These are phyloP conservation scores for Fraxinus ornus DNA, from an alignment of 305 asterid genomes.

Conservation along the genomic window DNA sequence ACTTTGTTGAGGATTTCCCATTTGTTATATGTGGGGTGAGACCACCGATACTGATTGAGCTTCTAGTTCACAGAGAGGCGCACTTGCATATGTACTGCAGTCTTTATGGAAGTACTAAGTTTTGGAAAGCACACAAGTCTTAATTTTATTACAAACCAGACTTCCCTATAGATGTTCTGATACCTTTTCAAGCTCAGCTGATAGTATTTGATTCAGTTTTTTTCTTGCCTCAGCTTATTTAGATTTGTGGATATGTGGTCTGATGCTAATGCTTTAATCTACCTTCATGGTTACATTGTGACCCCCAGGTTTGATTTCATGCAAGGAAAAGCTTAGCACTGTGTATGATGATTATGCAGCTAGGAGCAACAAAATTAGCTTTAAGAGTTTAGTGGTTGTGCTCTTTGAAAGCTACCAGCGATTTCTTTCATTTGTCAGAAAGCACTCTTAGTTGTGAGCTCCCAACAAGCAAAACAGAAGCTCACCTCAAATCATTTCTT, in stretches of 20 bases:
- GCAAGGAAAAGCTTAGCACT: not conserved
- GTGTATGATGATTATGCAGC: not conserved
- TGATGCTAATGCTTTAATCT: not conserved
- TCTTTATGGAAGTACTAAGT: not conserved
- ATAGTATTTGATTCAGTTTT: not conserved
- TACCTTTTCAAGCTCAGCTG: slow-evolving; percentile 11
- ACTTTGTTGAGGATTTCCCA: not conserved
- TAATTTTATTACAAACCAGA: not conserved
- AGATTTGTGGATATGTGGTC: not conserved
- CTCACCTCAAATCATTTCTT: not conserved
- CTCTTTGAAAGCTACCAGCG: slow-evolving; percentile 4
- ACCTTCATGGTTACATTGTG: not conserved
- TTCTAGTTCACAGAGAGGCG: not conserved
- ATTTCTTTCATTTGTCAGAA: slow-evolving; percentile 18
- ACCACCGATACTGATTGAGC: not conserved
- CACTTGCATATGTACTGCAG: not conserved
- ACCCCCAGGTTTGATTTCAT: not conserved
- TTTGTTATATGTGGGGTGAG: not conserved
- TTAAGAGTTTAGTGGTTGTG: not conserved
- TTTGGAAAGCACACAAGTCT: not conserved
- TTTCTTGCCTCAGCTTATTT: not conserved
- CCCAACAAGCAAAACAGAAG: slow-evolving; percentile 3
- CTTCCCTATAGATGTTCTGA: not conserved
- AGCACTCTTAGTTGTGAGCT: slow-evolving; percentile 3
- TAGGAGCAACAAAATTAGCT: slow-evolving; percentile 12